Evolutionary conservation across 257 asterid species (phyloP).

Genomic region (Striga asiatica): DNA sequence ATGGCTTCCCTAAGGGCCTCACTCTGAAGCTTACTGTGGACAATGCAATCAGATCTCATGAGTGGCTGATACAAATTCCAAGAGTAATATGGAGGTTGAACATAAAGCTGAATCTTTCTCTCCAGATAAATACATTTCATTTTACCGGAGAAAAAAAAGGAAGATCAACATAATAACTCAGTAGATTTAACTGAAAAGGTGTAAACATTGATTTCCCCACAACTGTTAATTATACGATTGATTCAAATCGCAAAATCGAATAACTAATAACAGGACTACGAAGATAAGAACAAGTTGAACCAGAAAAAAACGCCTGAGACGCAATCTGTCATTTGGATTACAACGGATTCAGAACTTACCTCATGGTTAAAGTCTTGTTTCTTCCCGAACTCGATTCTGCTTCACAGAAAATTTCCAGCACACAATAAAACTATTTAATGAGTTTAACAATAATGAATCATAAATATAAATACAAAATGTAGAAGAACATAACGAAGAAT

Average conservation of each 20-base stretch:
- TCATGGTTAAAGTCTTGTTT: slow-evolving; percentile 23
- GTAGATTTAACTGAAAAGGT: neutral
- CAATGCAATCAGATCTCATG: neutral
- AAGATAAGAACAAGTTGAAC: neutral
- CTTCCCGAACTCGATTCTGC: slow-evolving; percentile 15
- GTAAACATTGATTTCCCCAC: neutral
- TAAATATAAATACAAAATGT: neutral
- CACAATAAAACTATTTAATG: neutral
- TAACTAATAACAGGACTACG: neutral
- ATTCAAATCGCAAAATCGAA: neutral
- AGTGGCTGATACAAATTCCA: neutral
- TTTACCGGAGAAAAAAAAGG: too few species aligned
- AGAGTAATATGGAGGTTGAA: neutral
- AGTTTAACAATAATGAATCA: neutral
- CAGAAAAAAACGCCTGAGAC: neutral
- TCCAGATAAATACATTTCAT: neutral
- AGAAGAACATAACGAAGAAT: neutral
- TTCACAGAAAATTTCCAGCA: neutral
- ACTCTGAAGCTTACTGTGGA: slow-evolving; percentile 45
- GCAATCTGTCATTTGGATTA: too few species aligned
- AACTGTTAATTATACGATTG: neutral
- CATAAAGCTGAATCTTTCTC: neutral
- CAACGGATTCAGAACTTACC: slow-evolving; percentile 20
- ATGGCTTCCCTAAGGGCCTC: slow-evolving; percentile 43
- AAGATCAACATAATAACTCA: too few species aligned